Conservation (phyloP, 1,284 basidiomycete species). For the Afroboletus lepidellus region DNA sequence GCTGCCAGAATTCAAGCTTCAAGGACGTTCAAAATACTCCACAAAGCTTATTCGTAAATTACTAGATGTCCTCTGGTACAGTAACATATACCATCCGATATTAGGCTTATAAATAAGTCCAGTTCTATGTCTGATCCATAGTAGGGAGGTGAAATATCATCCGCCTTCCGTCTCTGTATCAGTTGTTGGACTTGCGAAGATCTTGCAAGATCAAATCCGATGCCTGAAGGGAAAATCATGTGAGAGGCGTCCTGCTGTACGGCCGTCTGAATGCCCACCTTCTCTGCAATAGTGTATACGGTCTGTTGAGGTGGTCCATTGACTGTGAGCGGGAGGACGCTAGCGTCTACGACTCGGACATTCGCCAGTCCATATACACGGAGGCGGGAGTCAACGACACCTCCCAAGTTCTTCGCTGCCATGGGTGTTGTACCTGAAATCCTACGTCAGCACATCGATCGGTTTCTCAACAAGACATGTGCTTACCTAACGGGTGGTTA, state of each 20-base stretch:
- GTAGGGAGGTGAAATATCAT: too few species aligned
- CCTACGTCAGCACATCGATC: background rate
- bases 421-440: slow-evolving; percentile 2
- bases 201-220: background rate
- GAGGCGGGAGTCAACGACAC: background rate
- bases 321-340: background rate
- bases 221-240: background rate
- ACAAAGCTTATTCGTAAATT: too few species aligned
- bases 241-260: background rate
- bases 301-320: slow-evolving; percentile 2
- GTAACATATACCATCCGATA: too few species aligned
- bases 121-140: too few species aligned
- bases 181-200: too few species aligned
- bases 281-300: slow-evolving; percentile 5
- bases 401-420: slow-evolving; percentile 1
- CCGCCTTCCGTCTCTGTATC: too few species aligned
- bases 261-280: background rate
- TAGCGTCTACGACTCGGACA: background rate
- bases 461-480: background rate
- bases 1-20: too few species aligned
- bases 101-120: background rate
- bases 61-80: too few species aligned
- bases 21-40: too few species aligned
- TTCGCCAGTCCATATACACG: background rate
- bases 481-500: background rate